Base-by-base conservation (phyloP, 331 rosid genomes). In the Pyracantha coccinea region DNA sequence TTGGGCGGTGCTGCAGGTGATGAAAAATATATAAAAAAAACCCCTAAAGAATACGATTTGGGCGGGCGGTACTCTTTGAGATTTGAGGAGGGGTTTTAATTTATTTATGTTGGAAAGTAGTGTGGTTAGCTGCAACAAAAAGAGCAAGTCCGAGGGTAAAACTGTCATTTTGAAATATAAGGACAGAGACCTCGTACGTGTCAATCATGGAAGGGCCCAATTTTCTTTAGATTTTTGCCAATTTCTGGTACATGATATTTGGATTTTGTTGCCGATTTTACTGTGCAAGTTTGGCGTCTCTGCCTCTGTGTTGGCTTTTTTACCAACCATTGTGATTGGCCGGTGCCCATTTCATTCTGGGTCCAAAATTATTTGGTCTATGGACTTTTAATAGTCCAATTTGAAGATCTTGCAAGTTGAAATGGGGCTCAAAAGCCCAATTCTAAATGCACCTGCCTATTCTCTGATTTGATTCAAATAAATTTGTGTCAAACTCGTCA, bases 61-160 rank as follows among this genome's bases (percentile, higher is more conserved):
- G 62, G 67, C 25, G 65, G 16, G 45, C 13, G 67, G 11, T 20
- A 29, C 11, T 9, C 31, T 20, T 31, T 15, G 0, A 5, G 35
- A 52, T 52, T 52, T 52, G 21, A 17, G 57, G 57, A 2, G 73
- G 57, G 77, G 24, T 72, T 38, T 54, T 10, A 29, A 66, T 66
- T 33, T 25, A 15, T 38, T 75, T 52, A 32, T 21, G 19, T 20
- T 3, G 47, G 21, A 12, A 14, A 13, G 17, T 31, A 75, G 28
- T 9, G 4, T 2, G 57, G 21, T 52, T 52, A 17, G 57, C 21
- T 0, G 57, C 57, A 52, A 52, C 57, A 52, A 67, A 38, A 78
- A 60, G 81, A 66, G 74, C 76, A 55, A 27, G 17, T 10, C 21
- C 24, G 50, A 7, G 70, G 87, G 83, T 55, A 74, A 63, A 47